Evolutionary conservation across 2,329 filamentous ascomycete species (phyloP), one percentile per base, ranked within the genome.

Genomic region (Blumeria graminis): DNA sequence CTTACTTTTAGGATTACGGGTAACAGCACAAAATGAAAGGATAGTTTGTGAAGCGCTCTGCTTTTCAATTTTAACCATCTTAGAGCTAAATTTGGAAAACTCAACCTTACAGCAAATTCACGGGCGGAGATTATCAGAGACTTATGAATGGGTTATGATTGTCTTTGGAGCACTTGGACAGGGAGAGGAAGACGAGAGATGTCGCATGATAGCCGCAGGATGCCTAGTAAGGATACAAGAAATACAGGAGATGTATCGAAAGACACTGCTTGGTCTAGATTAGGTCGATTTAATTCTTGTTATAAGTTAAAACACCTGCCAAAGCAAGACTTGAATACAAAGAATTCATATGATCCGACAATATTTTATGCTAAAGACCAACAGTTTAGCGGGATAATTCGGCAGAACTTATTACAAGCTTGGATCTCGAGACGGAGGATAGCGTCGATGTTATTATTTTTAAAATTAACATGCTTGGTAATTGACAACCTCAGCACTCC

Each of bases 21-120:
- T 73, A 46, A 69, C 73, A 50, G 73, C 74, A 41, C 72, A 74
- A 33, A 76, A 76, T 1, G 84, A 92, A 60, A 68, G 82, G 1
- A 70, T 72, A 0, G 76, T 94, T 0, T 74, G 86, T 18, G 80
- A 83, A 52, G 84, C 86, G 0, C 73, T 94, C 57, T 71, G 96
- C 1, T 84, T 94, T 57, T 80, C 82, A 1, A 76, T 94, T 58
- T 72, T 94, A 54, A 84, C 86, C 6, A 67, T 94, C 55, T 69
- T 98, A 13, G 87, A 95, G 64, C 75, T 94, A 39, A 94, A 94
- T 58, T 80, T 76, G 36, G 79, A 87, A 58, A 78, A 83, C 70
- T 72, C 80, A 62, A 73, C 79, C 1, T 68, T 98, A 2, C 90
- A 86, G 53, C 78, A 81, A 58, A 78, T 82, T 57, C 78, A 87